Evolutionary conservation across 1,284 basidiomycete genomes (phyloP).

Genomic region (Psilocybe mexicana): DNA sequence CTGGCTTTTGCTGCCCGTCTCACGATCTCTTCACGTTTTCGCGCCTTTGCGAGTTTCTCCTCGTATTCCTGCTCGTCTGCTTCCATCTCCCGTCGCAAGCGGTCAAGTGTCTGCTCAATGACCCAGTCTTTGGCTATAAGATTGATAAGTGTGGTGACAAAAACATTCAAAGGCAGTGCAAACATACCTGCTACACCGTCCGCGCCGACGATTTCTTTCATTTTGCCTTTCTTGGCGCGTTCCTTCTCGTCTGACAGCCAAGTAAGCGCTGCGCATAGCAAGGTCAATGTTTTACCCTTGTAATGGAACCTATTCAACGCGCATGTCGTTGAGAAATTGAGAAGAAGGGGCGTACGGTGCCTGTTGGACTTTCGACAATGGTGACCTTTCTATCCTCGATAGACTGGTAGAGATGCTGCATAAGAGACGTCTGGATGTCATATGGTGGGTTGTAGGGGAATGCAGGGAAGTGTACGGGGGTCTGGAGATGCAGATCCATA

Average conservation of each 20-base stretch:
- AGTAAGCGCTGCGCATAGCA: conserved; percentile 77
- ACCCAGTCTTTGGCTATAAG: conserved; percentile 76
- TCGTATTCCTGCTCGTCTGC: conserved; percentile 65
- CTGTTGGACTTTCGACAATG: conserved; percentile 86
- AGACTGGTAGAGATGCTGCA: conserved; percentile 83
- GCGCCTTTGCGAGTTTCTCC: conserved; percentile 58
- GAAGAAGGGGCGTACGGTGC: conserved; percentile 56
- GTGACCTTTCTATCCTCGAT: conserved; percentile 79
- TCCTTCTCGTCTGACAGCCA: conserved; percentile 77
- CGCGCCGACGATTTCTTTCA: conserved; percentile 41
- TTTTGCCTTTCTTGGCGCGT: conserved; percentile 63
- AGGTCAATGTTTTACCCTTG: conserved; percentile 86
- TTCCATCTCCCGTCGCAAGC: conserved; percentile 63
- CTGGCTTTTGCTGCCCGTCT: conserved; percentile 55
- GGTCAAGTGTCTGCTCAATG: conserved; percentile 70
- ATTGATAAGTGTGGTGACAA: background rate
- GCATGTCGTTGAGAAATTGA: background rate
- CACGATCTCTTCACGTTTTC: conserved; percentile 62
- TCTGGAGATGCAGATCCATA: conserved; percentile 51
- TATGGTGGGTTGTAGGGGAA: conserved; percentile 89
- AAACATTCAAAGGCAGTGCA: background rate
- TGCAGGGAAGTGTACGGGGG: conserved; percentile 65
- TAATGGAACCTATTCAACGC: background rate
- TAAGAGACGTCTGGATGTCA: conserved; percentile 84
- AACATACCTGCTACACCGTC: conserved; percentile 33